Evolutionary conservation across 2,329 filamentous ascomycete species (phyloP), one percentile per base, ranked within the genome.

Genomic region (Lachnellula cervina): DNA sequence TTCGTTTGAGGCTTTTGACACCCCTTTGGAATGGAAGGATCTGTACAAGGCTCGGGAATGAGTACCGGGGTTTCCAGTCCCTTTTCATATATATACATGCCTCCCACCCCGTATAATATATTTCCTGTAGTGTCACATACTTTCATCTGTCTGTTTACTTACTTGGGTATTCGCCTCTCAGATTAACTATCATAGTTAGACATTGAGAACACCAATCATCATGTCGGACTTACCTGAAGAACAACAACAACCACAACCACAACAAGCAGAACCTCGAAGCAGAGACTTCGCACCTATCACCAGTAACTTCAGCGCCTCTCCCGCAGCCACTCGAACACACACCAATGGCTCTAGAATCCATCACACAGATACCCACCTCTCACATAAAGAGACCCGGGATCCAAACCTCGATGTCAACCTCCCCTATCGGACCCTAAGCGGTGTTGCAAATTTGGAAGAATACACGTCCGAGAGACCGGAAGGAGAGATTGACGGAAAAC

Each of bases 371-470:
- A 54, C 59, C 7, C 58, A 56, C 25, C 4, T 53, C 16, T 67
- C 64, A 7, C 64, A 60, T 23, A 68, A 68, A 57, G 64, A 66
- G 47, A 48, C 55, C 25, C 52, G 60, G 51, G 66, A 68, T 52
- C 66, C 66, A 16, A 49, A 63, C 3, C 59, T 69, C 13, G 78
- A 81, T 63, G 65, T 78, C 49, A 77, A 88, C 64, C 77, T 90
- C 0, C 87, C 87, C 2, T 83, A 83, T 65, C 81, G 86, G 60
- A 86, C 82, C 16, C 74, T 90, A 28, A 83, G 74, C 59, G 74
- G 77, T 52, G 71, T 73, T 40, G 83, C 83, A 59, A 82, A 87
- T 67, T 73, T 90, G 54, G 77, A 79, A 35, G 87, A 90, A 72
- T 90, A 87, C 69, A 83, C 78, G 1, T 72, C 77, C 55, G 86